Conservation (phyloP, 345 rosid species). For the Acer yangbiense region DNA sequence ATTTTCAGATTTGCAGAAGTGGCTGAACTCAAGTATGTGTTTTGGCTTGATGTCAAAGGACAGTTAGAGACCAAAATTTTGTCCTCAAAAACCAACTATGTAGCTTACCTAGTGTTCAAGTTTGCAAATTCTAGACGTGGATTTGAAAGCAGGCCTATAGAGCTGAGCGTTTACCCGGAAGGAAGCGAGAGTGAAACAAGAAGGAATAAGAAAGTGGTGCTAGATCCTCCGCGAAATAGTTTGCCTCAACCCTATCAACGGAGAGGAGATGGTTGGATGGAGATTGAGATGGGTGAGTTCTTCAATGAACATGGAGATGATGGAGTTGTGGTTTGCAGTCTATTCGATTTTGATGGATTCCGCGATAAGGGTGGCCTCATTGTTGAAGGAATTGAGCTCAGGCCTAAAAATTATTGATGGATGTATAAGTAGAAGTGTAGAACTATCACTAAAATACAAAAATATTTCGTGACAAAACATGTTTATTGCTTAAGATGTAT, state of each 20-base stretch:
- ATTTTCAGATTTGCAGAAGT: conserved; percentile 31
- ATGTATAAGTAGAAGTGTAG: background rate
- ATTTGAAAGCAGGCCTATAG: conserved; percentile 13
- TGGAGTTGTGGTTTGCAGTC: conserved; percentile 23
- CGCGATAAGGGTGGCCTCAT: conserved; percentile 32
- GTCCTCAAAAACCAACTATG: conserved; percentile 27
- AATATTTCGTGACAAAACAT: background rate
- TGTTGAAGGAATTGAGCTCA: conserved; percentile 48
- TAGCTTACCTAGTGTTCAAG: conserved; percentile 32
- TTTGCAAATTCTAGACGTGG: background rate
- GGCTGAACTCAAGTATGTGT: conserved; percentile 27
- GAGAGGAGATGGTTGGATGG: conserved; percentile 47
- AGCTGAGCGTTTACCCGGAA: conserved; percentile 8
- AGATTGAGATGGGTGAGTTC: conserved; percentile 44
- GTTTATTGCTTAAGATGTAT: background rate
- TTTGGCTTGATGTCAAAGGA: conserved; percentile 25
- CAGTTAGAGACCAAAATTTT: conserved; percentile 19
- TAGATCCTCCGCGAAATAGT: background rate
- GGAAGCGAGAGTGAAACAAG: background rate
- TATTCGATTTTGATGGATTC: conserved; percentile 23
- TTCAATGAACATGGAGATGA: conserved; percentile 35
- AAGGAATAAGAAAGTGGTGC: background rate
- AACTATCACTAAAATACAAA: background rate
- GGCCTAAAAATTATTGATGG: conserved; percentile 27
- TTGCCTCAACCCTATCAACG: background rate